Evolutionary conservation across 306 rosid species (phyloP).

Genomic region (Betula pendula): DNA sequence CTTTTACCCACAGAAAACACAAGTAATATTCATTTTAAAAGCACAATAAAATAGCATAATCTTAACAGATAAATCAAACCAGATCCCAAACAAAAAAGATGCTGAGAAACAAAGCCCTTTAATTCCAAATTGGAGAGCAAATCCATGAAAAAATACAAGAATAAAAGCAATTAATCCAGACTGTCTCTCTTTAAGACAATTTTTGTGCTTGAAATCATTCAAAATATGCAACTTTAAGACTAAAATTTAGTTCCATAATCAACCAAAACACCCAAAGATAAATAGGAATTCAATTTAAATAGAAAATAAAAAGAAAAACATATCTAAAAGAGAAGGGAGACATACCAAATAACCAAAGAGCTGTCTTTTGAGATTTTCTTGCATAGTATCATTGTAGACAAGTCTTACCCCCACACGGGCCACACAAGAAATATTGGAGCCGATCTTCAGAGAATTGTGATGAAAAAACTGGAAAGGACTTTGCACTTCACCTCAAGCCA

Average conservation of each 20-base stretch:
- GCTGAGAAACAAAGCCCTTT: too few species aligned
- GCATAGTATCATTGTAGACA: slow-evolving; percentile 96
- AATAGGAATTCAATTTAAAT: neutral
- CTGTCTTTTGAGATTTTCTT: slow-evolving; percentile 80
- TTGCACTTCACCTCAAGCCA: too few species aligned
- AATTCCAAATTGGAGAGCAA: too few species aligned
- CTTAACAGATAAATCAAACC: neutral
- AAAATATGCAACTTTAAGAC: neutral
- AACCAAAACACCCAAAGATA: neutral
- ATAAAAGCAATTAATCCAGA: neutral
- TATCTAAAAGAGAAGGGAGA: neutral
- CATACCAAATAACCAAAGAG: slow-evolving; percentile 88
- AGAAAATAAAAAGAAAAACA: neutral
- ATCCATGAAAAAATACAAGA: too few species aligned
- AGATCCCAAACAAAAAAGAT: neutral
- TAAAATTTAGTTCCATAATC: neutral
- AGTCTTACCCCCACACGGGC: too few species aligned
- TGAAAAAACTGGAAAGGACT: too few species aligned
- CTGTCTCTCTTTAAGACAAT: too few species aligned
- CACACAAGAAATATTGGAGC: too few species aligned
- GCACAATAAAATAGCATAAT: neutral
- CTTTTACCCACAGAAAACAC: neutral
- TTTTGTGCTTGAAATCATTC: neutral
- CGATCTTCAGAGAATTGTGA: too few species aligned
- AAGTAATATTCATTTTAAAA: too few species aligned